Evolutionary conservation across 371 early-diverging fungal genomes (phyloP), one percentile per base, ranked within the genome.

Genomic region (Amoeboaphelidium protococcarum): DNA sequence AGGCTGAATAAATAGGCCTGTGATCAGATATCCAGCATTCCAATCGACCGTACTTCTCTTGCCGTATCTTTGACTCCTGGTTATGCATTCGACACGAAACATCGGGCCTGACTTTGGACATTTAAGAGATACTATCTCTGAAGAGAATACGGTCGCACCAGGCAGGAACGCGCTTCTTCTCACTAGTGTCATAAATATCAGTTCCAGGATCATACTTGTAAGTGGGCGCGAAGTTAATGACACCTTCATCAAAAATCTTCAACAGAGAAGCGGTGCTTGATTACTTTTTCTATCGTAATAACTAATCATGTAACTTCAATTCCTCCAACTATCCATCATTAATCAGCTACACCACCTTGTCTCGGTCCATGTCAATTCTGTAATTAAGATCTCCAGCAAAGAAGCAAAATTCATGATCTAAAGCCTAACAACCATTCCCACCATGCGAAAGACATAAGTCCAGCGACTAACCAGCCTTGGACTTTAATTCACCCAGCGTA

Each of bases 361-460:
- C 65, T 20, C 79, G 68, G 20, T 62, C 52, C 42, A 70, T 51
- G 44, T 78, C 72, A 37, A 86, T 72, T 3, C 87, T 68, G 49
- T 84, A 87, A 58, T 84, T 84, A n/a, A 84, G 58, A 58, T 87
- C 86, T 2, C 81, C 81, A 37, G 69, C 67, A 31, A 74, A 62
- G 52, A 82, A 70, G 25, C 75, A 72, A 40, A 66, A 56, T 47
- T 82, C 80, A 47, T 87, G 80, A 54, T 86, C 82, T 62, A 61
- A 49, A 13, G 80, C 67, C 50, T 62, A 51, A 1, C 62, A 59
- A 2, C 79, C 80, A 50, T 81, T 78, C 12, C 73, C 74, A 10
- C 71, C 74, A 37, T 60, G 47, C 2, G 55, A 57, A 51, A 69
- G 72, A 40, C 2, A 25, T 25, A 3, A 12, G 2, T n/a, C n/a